A percentile compares a stretch with the other conserved stretches of the same genome.
phyloP scores from a whole-genome alignment of 208 protist genomes.

The Crithidia brevicula region DNA sequence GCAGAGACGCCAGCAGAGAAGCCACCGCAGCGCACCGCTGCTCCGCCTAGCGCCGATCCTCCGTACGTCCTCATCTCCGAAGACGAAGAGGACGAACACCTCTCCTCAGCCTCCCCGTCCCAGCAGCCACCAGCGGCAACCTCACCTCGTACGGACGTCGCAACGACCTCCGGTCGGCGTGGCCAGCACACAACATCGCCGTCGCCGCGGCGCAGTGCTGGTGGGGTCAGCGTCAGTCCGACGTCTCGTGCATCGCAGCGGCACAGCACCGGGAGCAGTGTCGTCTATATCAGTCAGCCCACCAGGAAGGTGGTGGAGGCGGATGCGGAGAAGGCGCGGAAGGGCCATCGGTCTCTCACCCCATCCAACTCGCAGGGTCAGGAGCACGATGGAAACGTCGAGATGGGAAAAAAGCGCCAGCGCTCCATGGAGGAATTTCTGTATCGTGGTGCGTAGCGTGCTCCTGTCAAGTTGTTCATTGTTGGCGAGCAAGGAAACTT shows the following conservation, averaged over 20 bases:
- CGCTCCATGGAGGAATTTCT: slow-evolving; percentile 49
- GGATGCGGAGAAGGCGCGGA: not conserved
- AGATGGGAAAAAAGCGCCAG: slow-evolving; percentile 27
- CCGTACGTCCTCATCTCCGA: slow-evolving; percentile 31
- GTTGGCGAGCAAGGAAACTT: too few species aligned
- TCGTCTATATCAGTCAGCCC: slow-evolving; percentile 33
- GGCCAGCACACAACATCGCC: slow-evolving; percentile 5
- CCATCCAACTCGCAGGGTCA: not conserved
- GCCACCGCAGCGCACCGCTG: not conserved
- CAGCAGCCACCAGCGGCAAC: not conserved
- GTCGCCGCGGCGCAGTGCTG: slow-evolving; percentile 11
- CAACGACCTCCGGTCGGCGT: not conserved
- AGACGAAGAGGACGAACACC: slow-evolving; percentile 14
- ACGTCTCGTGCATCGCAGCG: slow-evolving; percentile 13
- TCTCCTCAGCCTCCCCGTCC: not conserved
- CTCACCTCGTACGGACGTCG: not conserved
- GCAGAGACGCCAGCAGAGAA: not conserved
- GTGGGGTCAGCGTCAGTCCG: not conserved
- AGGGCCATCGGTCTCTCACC: not conserved
- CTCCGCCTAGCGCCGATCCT: not conserved
- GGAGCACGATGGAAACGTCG: not conserved
- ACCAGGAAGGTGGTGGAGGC: not conserved
- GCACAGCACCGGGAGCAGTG: slow-evolving; percentile 40
- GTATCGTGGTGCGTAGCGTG: slow-evolving; percentile 13
- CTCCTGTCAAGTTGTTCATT: not conserved